Conservation (phyloP, 768 basidiomycete genomes). For the Boletus sensibilis region DNA sequence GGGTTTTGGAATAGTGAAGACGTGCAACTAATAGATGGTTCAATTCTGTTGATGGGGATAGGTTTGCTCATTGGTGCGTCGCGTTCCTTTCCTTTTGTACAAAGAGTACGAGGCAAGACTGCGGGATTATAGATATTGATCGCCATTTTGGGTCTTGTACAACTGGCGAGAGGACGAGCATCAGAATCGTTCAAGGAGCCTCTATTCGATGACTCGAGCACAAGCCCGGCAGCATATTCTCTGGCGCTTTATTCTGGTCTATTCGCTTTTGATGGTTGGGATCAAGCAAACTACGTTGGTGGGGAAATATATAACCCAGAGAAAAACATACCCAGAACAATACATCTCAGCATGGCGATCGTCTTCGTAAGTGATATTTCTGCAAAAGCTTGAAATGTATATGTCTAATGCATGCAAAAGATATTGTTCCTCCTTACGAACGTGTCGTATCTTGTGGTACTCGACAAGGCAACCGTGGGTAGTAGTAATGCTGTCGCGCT, state of each 20-base stretch:
- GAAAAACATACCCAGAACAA: slow-evolving; percentile 83
- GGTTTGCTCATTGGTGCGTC: slow-evolving; percentile 65
- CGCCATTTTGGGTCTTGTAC: slow-evolving; percentile 74
- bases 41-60: slow-evolving; percentile 22
- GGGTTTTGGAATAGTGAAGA: slow-evolving; percentile 1
- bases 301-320: slow-evolving; percentile 83
- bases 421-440: slow-evolving; percentile 79
- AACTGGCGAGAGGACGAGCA: slow-evolving; percentile 66
- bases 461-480: slow-evolving; percentile 77
- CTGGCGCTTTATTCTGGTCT: slow-evolving; percentile 94
- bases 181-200: slow-evolving; percentile 65
- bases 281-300: slow-evolving; percentile 87
- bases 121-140: slow-evolving; percentile 55
- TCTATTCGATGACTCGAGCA: slow-evolving; percentile 72
- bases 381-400: background rate
- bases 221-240: slow-evolving; percentile 81
- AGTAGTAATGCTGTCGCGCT: slow-evolving; percentile 84
- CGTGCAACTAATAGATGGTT: background rate
- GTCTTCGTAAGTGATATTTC: slow-evolving; percentile 56
- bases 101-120: background rate
- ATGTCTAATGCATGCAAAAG: slow-evolving; percentile 36
- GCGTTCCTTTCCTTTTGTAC: background rate
- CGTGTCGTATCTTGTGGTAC: slow-evolving; percentile 87
- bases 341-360: slow-evolving; percentile 86
- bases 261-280: slow-evolving; percentile 98